Base-by-base conservation (phyloP, 2,329 filamentous ascomycete species). In the Xylariaceae sp. region DNA sequence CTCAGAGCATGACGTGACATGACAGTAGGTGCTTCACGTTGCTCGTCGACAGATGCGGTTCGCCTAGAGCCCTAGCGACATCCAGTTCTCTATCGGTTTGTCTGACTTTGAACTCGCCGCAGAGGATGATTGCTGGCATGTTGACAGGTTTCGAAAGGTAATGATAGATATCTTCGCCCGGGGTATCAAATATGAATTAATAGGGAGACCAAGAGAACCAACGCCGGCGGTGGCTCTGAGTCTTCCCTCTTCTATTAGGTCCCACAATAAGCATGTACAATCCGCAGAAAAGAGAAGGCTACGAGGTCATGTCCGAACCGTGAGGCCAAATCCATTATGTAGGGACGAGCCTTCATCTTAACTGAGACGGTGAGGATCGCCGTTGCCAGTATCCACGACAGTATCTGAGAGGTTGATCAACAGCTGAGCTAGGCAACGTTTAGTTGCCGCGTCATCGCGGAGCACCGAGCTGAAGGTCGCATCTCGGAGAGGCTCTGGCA, bases 401-500 rank as follows among this genome's bases (percentile, higher is more conserved):
- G 90, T 93, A 75, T 97, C 94, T 8, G 91, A 95, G 57, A 99
- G 84, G 72, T 97, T 97, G 77, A 97, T 95, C 61, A 97, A 82
- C 7, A 99, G 86, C 76, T 97, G 94, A n/a, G 92, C 90, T 39
- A 99, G 87, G 74, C 94, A 99, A 60, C 94, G 88, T 80, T 99
- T 99, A 0, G 94, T 99, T 1, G 94, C 94, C 11, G 94, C 94
- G 72, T 99, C 94, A 71, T 99, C 94, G 60, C 94, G 89, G 39
- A 99, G 86, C 50, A 99, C 94, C 0, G 92, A 93, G 7, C 92
- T 96, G 74, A 99, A 99, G 1, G 94, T 99, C 6, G 93, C 92
- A 73, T 99, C 94, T 52, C 94, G 89, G n/a, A 99, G 86, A n/a
- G 94, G 94, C 71, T 99, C 94, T 0, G 94, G 94, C 10, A 99